Percentiles rank a stretch among this genome's conserved stretches.
Evolutionary conservation across 2,329 filamentous ascomycete species (phyloP).

Genomic region (Sporothrix euskadiensis): DNA sequence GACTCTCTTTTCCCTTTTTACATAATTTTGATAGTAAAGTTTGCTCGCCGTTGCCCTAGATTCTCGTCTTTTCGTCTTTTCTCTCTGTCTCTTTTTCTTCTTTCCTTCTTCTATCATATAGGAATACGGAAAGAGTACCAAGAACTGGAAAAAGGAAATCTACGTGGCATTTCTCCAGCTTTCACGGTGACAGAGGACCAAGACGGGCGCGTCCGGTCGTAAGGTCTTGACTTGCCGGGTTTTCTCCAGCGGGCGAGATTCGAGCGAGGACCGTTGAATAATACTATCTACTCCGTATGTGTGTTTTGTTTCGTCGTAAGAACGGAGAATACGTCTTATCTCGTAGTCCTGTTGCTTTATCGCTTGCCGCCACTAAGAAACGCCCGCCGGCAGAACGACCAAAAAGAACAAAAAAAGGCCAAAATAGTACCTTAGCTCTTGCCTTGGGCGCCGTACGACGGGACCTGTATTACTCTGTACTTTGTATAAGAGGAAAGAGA

Average conservation of each 20-base stretch:
- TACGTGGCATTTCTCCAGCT: neutral
- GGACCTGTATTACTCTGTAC: neutral
- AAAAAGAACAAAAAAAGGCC: neutral
- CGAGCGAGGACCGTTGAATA: neutral
- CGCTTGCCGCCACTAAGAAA: neutral
- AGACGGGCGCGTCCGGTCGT: neutral
- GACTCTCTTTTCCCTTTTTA: neutral
- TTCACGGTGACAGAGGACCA: neutral
- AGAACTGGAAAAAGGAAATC: neutral
- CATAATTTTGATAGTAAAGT: neutral
- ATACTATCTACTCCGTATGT: neutral
- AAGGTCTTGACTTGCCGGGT: neutral
- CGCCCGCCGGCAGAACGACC: neutral
- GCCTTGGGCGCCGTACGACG: neutral
- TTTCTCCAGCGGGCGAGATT: conserved; percentile 8
- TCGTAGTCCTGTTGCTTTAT: neutral
- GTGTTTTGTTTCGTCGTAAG: neutral
- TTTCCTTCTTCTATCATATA: neutral
- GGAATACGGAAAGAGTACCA: neutral
- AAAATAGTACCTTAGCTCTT: neutral
- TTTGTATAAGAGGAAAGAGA: conserved; percentile 18
- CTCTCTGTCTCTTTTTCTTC: neutral
- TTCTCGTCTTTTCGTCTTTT: no score
- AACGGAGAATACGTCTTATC: neutral
- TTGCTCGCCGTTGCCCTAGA: neutral